Evolutionary conservation across 2,329 filamentous ascomycete species (phyloP), one percentile per base, ranked within the genome.

Genomic region (Acephala macrosclerotiorum): DNA sequence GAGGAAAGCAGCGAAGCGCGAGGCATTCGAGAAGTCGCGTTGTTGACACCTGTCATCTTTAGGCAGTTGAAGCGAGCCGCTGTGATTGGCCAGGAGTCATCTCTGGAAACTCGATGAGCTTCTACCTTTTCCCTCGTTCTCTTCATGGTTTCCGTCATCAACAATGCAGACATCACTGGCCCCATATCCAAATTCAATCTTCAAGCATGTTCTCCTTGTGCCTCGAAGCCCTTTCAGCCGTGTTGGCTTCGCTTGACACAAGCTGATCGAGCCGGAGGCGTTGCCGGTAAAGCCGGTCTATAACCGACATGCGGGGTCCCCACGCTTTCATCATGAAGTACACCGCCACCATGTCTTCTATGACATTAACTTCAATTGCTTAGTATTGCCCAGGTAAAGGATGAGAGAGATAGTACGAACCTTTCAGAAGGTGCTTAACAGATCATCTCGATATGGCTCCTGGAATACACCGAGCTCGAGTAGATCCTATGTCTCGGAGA

Each of bases 401-500:
- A 66, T 66, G 64, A 63, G 33, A 58, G 38, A 1, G 3, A 7
- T 60, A 45, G 33, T 42, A 22, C 49, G 57, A 35, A 49, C 36
- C n/a, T 47, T 18, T 33, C 57, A 56, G 47, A 62, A 56, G 8
- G 2, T 29, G 14, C 18, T 55, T 12, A 22, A 22, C 45, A 25
- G 38, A 51, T 29, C 12, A 22, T 22, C 18, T 57, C 18, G 14
- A 12, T 2, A 61, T 66, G 33, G 35, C 7, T 26, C 8, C 3
- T 22, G 22, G 16, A 9, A 45, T 18, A 18, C 9, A 14, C 58
- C 42, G 57, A 60, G 58, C 16, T 51, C 42, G 57, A 60, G 58
- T 16, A 65, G 61, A 57, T 53, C 36, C 1, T 64, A 63, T 25
- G 20, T 67, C 1, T 60, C 58, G 85, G 11, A 73, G 20, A 40